phyloP scores from a whole-genome alignment of 768 basidiomycete genomes.

The Termitomyces sp. region DNA sequence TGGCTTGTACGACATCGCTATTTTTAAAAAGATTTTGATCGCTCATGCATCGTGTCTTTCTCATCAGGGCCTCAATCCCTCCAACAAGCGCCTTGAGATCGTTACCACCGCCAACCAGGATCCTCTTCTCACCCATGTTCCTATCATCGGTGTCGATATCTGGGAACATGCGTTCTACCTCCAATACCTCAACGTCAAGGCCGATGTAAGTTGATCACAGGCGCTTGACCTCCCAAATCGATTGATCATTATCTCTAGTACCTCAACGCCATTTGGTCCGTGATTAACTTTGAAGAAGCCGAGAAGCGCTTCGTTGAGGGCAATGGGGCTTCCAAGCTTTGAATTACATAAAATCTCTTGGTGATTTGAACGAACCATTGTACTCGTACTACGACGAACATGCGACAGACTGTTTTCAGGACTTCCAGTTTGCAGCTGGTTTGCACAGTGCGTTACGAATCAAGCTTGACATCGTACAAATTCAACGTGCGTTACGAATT shows the following conservation, averaged over 20 bases:
- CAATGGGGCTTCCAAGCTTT: conserved; percentile 19
- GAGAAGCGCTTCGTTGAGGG: conserved; percentile 43
- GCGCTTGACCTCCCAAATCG: too few relatives aligned
- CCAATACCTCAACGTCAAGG: conserved; percentile 95
- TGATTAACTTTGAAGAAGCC: conserved; percentile 88
- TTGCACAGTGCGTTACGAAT: neutral
- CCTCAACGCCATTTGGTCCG: conserved; percentile 85
- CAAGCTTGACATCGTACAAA: too few relatives aligned
- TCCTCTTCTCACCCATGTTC: conserved; percentile 70
- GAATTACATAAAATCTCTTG: neutral
- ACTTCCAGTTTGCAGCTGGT: neutral
- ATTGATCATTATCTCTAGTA: conserved; percentile 45
- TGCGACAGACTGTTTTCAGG: neutral
- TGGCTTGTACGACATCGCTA: conserved; percentile 95
- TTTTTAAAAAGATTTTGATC: too few relatives aligned
- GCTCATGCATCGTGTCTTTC: neutral
- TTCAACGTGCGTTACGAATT: too few relatives aligned
- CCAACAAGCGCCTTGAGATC: conserved; percentile 74
- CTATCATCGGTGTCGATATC: conserved; percentile 90
- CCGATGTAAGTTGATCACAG: conserved; percentile 83
- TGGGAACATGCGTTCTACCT: conserved; percentile 98
- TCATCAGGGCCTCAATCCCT: conserved; percentile 63
- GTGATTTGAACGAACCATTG: neutral
- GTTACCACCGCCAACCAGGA: conserved; percentile 96
- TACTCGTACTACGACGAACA: neutral